Evolutionary conservation across 2,329 filamentous ascomycete genomes (phyloP).

Genomic region (Paraphaeosphaeria minitans): DNA sequence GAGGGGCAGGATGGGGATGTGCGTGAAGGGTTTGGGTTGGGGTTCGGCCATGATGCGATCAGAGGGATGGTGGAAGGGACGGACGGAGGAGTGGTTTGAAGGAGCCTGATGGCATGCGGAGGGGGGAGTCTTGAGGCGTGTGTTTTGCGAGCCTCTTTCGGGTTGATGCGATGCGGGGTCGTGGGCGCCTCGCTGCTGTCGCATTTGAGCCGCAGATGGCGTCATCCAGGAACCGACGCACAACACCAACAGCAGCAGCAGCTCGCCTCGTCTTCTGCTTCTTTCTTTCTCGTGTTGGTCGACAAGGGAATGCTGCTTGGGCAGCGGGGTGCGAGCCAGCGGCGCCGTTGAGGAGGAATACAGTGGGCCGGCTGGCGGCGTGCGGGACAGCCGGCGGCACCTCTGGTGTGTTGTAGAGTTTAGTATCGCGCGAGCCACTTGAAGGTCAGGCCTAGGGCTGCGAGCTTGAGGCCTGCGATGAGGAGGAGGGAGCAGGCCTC

Average conservation of each 20-base stretch:
- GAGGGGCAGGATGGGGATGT: constrained; percentile 79
- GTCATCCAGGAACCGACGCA: constrained; percentile 2
- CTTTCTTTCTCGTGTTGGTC: too few species aligned
- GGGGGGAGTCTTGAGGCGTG: too few species aligned
- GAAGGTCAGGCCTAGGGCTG: constrained; percentile 35
- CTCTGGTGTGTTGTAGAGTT: background rate
- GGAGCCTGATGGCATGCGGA: too few species aligned
- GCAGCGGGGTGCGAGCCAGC: background rate
- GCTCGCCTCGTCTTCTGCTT: background rate
- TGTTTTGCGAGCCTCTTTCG: too few species aligned
- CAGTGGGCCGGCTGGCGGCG: background rate
- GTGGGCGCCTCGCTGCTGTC: background rate
- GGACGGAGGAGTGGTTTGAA: background rate
- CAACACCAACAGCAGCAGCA: background rate
- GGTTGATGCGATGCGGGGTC: constrained; percentile 9
- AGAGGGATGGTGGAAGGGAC: background rate
- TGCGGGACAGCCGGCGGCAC: background rate
- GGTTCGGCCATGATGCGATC: background rate
- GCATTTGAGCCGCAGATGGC: constrained; percentile 8
- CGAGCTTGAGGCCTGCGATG: constrained; percentile 37
- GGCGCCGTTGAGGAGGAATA: background rate
- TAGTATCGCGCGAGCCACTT: constrained; percentile 34
- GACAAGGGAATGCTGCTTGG: background rate
- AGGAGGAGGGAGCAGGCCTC: constrained; percentile 30
- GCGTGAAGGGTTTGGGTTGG: constrained; percentile 59